Evolutionary conservation across 2,329 filamentous ascomycete species (phyloP), one percentile per base, ranked within the genome.

Genomic region (Claviceps capensis): DNA sequence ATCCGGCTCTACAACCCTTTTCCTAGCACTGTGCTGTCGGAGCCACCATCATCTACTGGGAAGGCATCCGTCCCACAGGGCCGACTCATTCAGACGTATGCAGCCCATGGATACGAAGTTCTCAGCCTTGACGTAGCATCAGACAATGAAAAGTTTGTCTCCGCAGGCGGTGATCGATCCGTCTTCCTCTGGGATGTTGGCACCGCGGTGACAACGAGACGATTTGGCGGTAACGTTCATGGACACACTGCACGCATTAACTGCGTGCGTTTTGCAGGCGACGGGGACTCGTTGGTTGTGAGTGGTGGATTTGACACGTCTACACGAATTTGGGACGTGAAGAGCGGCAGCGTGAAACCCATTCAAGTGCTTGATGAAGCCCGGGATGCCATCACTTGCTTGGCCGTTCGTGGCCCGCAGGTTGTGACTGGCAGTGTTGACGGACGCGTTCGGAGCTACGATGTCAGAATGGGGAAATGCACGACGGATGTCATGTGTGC

Each of bases 171-270:
- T 54, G 93, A 98, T 71, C 86, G 91, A 60, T 77, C 79, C 55
- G 88, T 95, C 0, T 96, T 96, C 64, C 75, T 96, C 5, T 97
- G 93, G 93, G 93, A 98, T 67, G 93, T 97, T 0, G 76, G 84
- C 47, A 85, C 83, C 2, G 88, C 86, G 17, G 76, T 79, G 59
- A 95, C 91, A 4, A 71, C 86, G 26, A 78, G 87, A 22, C 78
- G 93, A 30, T 93, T 91, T 67, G 75, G 75, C 17, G 77, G 77
- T 22, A 77, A 76, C 53, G 64, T 65, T 38, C 67, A 75, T 42
- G 85, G 84, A 0, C 87, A 93, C 67, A 75, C 74, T 2, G 79
- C 81, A 45, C 74, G 89, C 36, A 76, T 97, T 52, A 94, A 96
- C 65, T 77, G 81, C 46, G 86, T 91, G 4, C 73, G 77, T 2